phyloP scores from a whole-genome alignment of 108 stramenopile genomes.

The Skeletonema grethae region DNA sequence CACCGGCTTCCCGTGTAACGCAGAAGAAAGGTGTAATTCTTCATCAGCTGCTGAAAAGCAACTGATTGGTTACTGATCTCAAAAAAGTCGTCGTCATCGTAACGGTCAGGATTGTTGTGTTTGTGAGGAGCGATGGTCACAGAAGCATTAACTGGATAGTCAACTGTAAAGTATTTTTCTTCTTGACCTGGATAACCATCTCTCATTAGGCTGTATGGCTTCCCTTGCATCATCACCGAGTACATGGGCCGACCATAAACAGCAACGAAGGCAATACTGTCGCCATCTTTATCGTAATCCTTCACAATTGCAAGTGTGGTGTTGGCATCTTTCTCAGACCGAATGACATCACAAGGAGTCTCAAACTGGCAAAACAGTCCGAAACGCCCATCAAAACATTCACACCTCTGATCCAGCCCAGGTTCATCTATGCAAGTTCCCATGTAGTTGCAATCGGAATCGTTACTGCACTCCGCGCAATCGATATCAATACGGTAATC shows the following conservation, averaged over 20 bases:
- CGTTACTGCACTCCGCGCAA: background rate
- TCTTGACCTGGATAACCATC: constrained; percentile 25
- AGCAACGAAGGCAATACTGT: constrained; percentile 19
- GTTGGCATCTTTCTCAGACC: constrained; percentile 28
- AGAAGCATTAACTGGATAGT: constrained; percentile 15
- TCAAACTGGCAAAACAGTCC: constrained; percentile 21
- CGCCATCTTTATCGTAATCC: constrained; percentile 12
- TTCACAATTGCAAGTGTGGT: constrained; percentile 15
- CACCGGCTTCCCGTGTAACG: constrained; percentile 36
- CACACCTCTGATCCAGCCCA: constrained; percentile 5
- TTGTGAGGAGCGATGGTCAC: constrained; percentile 12
- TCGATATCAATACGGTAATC: background rate
- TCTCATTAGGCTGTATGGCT: constrained; percentile 32
- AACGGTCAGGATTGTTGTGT: constrained; percentile 10
- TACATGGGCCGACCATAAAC: constrained; percentile 39
- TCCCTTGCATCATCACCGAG: constrained; percentile 15
- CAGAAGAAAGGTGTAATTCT: constrained; percentile 40
- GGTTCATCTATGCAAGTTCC: constrained; percentile 16
- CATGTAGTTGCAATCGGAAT: constrained; percentile 25
- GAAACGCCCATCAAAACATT: constrained; percentile 7
- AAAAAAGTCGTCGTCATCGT: constrained; percentile 46
- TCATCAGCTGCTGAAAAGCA: constrained; percentile 35
- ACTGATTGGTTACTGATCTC: constrained; percentile 7
- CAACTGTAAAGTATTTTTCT: constrained; percentile 7
- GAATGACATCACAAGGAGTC: constrained; percentile 16